Evolutionary conservation across 176 grass and related monocot species (phyloP).

Genomic region (Cenchrus americanus): DNA sequence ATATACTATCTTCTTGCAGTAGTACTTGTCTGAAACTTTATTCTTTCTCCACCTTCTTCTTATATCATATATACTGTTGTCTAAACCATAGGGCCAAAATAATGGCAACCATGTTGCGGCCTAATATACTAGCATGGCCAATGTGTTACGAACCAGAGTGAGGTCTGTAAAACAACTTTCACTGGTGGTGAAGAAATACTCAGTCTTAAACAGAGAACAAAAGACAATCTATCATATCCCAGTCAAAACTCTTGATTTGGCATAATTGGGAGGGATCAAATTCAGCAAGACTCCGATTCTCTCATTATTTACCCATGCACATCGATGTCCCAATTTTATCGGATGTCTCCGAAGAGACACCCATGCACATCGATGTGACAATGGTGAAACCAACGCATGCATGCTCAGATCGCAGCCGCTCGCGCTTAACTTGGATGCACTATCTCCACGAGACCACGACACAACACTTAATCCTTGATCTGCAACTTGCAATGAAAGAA

Average conservation of each 20-base stretch:
- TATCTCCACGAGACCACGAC: background rate
- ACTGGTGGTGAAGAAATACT: background rate
- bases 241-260: background rate
- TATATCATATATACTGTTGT: background rate
- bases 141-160: background rate
- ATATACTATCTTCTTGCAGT: background rate
- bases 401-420: background rate
- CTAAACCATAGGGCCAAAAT: background rate
- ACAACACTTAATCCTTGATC: background rate
- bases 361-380: background rate
- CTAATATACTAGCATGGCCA: too few species aligned
- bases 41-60: conserved; percentile 22
- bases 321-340: too few species aligned
- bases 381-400: background rate
- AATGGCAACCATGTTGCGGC: background rate
- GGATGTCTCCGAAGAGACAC: too few species aligned
- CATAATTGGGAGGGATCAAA: background rate
- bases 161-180: background rate
- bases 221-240: too few species aligned
- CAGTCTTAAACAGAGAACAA: too few species aligned
- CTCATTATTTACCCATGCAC: background rate
- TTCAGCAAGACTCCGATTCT: background rate
- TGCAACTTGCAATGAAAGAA: background rate
- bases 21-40: background rate
- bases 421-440: background rate